These are phyloP conservation scores for Neltuma alba DNA, from an alignment of 306 rosid species.

Conservation along the genomic window DNA sequence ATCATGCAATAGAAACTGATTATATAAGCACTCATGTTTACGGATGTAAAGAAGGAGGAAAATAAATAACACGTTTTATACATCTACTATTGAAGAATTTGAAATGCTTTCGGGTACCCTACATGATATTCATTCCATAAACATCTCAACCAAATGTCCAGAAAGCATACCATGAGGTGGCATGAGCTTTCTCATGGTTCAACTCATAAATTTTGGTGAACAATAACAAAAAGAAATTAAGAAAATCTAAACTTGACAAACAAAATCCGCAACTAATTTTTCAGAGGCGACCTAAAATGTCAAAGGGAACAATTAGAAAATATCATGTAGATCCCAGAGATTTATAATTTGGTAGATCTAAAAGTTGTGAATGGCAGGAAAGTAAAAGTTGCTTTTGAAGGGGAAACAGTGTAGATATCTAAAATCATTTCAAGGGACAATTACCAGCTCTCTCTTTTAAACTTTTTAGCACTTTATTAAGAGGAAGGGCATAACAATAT, in stretches of 20 bases:
- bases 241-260: background rate
- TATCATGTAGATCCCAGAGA: background rate
- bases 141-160: conserved; percentile 23
- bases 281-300: background rate
- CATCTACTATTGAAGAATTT: conserved; percentile 10
- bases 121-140: conserved; percentile 11
- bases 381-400: background rate
- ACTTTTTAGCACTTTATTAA: background rate
- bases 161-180: conserved; percentile 1
- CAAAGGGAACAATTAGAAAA: conserved; percentile 5
- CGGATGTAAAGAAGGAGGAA: conserved; percentile 9
- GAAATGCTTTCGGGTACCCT: conserved; percentile 7
- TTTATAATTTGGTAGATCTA: background rate
- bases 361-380: too few species aligned
- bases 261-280: background rate
- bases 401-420: background rate
- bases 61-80: conserved; percentile 1
- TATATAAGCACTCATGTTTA: conserved; percentile 9
- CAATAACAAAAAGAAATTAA: conserved; percentile 4
- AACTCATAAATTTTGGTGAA: conserved; percentile 26
- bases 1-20: conserved; percentile 18
- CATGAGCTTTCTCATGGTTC: conserved; percentile 14
- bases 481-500: background rate
- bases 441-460: background rate
- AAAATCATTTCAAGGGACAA: background rate